Evolutionary conservation across 2,329 filamentous ascomycete genomes (phyloP).

Genomic region (Phyllosticta citrichinensis): DNA sequence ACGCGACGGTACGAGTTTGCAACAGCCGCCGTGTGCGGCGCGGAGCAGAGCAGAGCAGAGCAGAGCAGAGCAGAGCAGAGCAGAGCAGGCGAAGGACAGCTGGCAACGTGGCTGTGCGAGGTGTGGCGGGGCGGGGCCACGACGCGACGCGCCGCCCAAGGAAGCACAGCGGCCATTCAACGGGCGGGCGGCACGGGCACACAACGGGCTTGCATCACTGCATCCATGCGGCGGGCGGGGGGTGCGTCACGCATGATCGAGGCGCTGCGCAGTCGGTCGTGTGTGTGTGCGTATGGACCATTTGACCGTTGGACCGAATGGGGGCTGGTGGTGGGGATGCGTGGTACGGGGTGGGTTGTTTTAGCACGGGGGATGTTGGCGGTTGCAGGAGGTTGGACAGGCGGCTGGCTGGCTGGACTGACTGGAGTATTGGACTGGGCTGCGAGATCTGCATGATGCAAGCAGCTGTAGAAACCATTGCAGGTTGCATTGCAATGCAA

Average conservation of each 20-base stretch:
- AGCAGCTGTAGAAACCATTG: background rate
- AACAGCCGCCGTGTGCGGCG: background rate
- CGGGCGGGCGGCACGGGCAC: no score
- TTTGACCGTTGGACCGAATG: background rate
- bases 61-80: no score
- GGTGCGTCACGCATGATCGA: background rate
- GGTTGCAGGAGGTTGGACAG: background rate
- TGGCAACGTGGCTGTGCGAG: background rate
- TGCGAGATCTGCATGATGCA: background rate
- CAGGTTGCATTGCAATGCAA: background rate
- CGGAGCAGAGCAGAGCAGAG: no score
- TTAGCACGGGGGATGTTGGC: no score
- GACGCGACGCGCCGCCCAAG: no score
- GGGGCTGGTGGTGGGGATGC: no score
- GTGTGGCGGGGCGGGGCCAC: background rate
- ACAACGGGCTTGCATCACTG: background rate
- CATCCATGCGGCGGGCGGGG: no score
- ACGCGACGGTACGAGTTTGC: background rate
- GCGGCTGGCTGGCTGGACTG: no score
- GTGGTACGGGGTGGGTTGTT: no score
- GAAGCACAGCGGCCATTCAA: background rate
- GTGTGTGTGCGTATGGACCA: background rate
- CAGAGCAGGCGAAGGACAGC: background rate
- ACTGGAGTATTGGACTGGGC: background rate
- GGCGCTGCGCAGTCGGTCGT: no score